Conservation (phyloP, 1,139 yeast species). For the Pichia sp. region DNA sequence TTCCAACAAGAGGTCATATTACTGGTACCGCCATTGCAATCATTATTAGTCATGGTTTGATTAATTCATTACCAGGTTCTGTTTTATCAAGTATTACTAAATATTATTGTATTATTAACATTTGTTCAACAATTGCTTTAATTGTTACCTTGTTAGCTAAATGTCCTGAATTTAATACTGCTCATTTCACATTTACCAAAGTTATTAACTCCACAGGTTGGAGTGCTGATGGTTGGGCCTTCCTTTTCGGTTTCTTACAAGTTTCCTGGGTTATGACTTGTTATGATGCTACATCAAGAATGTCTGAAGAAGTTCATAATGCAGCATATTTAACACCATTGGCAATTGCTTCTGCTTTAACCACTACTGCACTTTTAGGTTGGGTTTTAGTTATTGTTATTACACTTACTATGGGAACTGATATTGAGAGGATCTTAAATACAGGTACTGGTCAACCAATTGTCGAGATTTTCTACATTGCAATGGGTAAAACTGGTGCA, state of each 20-base stretch:
- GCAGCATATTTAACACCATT: slow-evolving; percentile 36
- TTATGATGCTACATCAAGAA: slow-evolving; percentile 36
- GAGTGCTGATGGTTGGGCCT: slow-evolving; percentile 32
- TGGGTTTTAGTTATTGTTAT: slow-evolving; percentile 31
- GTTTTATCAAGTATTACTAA: slow-evolving; percentile 36
- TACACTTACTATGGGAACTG: slow-evolving; percentile 39
- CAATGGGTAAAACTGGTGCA: slow-evolving; percentile 52
- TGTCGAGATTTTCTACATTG: slow-evolving; percentile 45
- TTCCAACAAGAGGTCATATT: slow-evolving; percentile 36
- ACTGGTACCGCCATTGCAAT: slow-evolving; percentile 40
- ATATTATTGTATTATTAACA: slow-evolving; percentile 38
- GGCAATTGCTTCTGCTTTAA: slow-evolving; percentile 31
- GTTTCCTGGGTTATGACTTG: slow-evolving; percentile 36
- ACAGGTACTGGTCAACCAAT: slow-evolving; percentile 41
- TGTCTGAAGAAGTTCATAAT: slow-evolving; percentile 44
- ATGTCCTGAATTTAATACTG: slow-evolving; percentile 29
- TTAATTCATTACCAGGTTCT: slow-evolving; percentile 39
- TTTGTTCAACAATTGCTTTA: slow-evolving; percentile 35
- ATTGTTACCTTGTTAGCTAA: slow-evolving; percentile 30
- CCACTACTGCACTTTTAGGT: slow-evolving; percentile 31
- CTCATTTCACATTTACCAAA: slow-evolving; percentile 24
- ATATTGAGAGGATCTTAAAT: slow-evolving; percentile 33
- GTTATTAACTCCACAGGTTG: slow-evolving; percentile 31
- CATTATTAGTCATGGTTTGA: slow-evolving; percentile 34
- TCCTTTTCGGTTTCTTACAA: slow-evolving; percentile 31